phyloP scores from a whole-genome alignment of 2,329 filamentous ascomycete genomes.

The Fonsecaea multimorphosa region DNA sequence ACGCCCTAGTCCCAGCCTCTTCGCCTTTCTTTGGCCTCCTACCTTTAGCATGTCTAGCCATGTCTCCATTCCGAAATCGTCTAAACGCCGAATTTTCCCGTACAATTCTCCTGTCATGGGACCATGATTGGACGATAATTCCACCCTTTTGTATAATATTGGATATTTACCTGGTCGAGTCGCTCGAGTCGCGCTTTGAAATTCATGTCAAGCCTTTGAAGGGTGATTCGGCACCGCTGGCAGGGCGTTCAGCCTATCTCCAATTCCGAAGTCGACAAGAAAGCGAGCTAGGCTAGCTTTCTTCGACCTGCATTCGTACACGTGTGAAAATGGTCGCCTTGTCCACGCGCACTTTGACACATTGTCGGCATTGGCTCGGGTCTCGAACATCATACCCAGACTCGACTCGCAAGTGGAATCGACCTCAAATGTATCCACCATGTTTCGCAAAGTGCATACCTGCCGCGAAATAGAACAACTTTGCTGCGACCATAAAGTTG shows the following conservation, averaged over 20 bases:
- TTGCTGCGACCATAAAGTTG: constrained; percentile 33
- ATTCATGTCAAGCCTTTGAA: not conserved
- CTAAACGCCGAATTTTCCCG: not conserved
- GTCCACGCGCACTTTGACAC: not conserved
- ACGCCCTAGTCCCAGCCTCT: not conserved
- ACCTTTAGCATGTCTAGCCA: not conserved
- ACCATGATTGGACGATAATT: not conserved
- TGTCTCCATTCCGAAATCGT: not conserved
- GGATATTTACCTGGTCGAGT: not conserved
- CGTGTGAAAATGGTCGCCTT: not conserved
- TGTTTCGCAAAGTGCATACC: constrained; percentile 33
- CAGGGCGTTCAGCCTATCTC: not conserved
- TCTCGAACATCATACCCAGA: not conserved
- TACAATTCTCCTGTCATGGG: not conserved
- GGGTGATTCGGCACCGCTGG: not conserved
- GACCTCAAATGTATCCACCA: constrained; percentile 23
- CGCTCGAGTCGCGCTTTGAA: not conserved
- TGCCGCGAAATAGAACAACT: constrained; percentile 35
- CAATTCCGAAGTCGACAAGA: not conserved
- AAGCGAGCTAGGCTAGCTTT: not conserved
- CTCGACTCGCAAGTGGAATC: not conserved
- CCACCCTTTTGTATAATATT: not conserved
- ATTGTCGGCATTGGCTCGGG: not conserved
- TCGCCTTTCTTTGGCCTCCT: not conserved
- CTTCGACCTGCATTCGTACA: not conserved